These are phyloP conservation scores for Hanseniaspora valbyensis DNA, from an alignment of 805 yeast genomes.

Conservation along the genomic window DNA sequence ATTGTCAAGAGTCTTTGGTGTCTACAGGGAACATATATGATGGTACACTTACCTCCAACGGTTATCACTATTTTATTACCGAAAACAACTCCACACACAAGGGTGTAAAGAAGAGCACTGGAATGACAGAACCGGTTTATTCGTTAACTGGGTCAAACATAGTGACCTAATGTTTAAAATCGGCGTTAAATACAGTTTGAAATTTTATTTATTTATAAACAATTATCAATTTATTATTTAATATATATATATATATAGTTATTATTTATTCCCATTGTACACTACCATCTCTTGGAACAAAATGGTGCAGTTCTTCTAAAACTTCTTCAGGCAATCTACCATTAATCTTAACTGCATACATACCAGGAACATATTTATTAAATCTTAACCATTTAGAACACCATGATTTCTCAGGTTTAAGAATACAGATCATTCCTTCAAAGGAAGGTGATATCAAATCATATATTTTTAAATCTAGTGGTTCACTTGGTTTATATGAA, in stretches of 20 bases:
- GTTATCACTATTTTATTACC: too few relatives aligned
- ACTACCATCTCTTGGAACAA: slow-evolving; percentile 91
- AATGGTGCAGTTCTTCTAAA: slow-evolving; percentile 58
- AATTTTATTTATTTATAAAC: too few relatives aligned
- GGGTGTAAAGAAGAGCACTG: too few relatives aligned
- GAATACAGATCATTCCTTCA: slow-evolving; percentile 87
- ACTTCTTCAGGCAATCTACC: slow-evolving; percentile 87
- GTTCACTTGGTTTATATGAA: slow-evolving; percentile 27
- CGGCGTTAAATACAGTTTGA: too few relatives aligned
- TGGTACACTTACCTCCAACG: too few relatives aligned
- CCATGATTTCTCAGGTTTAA: slow-evolving; percentile 81
- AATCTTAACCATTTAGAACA: slow-evolving; percentile 93
- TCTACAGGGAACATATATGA: too few relatives aligned
- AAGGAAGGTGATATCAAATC: slow-evolving; percentile 94
- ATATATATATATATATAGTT: background rate
- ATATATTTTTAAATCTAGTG: slow-evolving; percentile 68
- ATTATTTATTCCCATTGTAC: slow-evolving; percentile 35
- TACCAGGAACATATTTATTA: slow-evolving; percentile 76
- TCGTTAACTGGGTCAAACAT: too few relatives aligned
- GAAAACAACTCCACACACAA: too few relatives aligned
- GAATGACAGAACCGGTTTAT: too few relatives aligned
- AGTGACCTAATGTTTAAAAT: too few relatives aligned
- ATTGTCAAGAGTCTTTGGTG: too few relatives aligned
- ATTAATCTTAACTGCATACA: slow-evolving; percentile 86
- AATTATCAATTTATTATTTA: too few relatives aligned